A percentile compares a stretch with the other conserved stretches of the same genome.
These are phyloP conservation scores for Termitomyces sp. DNA, from an alignment of 768 basidiomycete genomes.

Conservation along the genomic window DNA sequence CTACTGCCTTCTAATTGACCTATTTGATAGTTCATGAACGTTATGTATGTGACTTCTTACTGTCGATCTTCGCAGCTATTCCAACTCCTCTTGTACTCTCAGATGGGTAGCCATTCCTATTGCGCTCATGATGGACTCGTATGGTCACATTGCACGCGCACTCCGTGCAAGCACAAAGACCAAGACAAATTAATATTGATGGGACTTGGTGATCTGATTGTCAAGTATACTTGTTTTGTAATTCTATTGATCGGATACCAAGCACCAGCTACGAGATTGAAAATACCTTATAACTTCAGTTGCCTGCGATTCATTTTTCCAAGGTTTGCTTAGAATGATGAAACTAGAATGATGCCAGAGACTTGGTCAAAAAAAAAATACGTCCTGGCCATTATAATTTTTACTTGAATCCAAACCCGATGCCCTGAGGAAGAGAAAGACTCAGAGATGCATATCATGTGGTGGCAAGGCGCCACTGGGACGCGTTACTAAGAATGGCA, in stretches of 20 bases:
- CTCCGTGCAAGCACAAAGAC: constrained; percentile 39
- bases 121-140: constrained; percentile 77
- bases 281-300: neutral
- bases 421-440: too few species aligned
- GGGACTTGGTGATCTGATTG: neutral
- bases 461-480: too few species aligned
- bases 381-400: too few species aligned
- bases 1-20: neutral
- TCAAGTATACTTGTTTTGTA: neutral
- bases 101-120: constrained; percentile 83
- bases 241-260: neutral
- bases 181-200: constrained; percentile 26
- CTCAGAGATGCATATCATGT: too few species aligned
- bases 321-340: neutral
- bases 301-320: neutral
- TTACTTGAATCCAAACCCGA: too few species aligned
- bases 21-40: constrained; percentile 67
- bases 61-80: neutral
- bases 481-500: too few species aligned
- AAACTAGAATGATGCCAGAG: neutral
- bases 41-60: constrained; percentile 49
- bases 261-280: neutral
- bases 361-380: too few species aligned
- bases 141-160: constrained; percentile 59
- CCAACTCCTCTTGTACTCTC: constrained; percentile 2